Evolutionary conservation across 2,329 filamentous ascomycete genomes (phyloP), one percentile per base, ranked within the genome.

Genomic region (Fusarium sp.): DNA sequence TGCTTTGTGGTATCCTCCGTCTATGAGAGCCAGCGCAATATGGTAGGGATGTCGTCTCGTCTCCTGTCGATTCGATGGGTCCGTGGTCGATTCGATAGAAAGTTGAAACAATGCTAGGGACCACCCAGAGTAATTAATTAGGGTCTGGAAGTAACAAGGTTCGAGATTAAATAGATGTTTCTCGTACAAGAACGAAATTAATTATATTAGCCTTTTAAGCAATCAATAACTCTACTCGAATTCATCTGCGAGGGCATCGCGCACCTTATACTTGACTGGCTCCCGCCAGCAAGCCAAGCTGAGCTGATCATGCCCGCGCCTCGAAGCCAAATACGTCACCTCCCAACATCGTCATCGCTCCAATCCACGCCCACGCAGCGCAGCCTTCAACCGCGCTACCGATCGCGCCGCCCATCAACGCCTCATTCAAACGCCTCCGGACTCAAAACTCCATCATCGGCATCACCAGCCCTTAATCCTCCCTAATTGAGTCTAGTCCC

Each of bases 261-360:
- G 27, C 57, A 59, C 75, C 45, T 66, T 76, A 37, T 58, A 58
- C 34, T 30, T 54, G 18, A 30, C 48, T 54, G 18, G 48, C 27
- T 54, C 11, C 48, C 48, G 23, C 27, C 27, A 18, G 18, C 32
- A 8, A 34, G 45, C 41, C 32, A 27, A 45, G 27, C 57, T 45
- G 45, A 66, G 56, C 64, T 72, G 69, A 57, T 66, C 57, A 66
- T 60, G 62, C 67, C 71, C 65, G 71, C 75, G 75, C 75, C 75
- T 77, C 75, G 59, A 37, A 30, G 64, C 16, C 57, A 60, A 62
- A 69, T 78, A 78, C 76, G 76, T 77, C 76, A 78, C 76, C 76
- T 54, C 61, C 56, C 60, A 63, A 20, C 72, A 50, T 64, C 76
- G 76, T 78, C 76, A 78, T 78, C 74, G 57, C 60, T 48, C 60